Conservation (phyloP, 2,329 filamentous ascomycete species). For the Penicillium sp. region DNA sequence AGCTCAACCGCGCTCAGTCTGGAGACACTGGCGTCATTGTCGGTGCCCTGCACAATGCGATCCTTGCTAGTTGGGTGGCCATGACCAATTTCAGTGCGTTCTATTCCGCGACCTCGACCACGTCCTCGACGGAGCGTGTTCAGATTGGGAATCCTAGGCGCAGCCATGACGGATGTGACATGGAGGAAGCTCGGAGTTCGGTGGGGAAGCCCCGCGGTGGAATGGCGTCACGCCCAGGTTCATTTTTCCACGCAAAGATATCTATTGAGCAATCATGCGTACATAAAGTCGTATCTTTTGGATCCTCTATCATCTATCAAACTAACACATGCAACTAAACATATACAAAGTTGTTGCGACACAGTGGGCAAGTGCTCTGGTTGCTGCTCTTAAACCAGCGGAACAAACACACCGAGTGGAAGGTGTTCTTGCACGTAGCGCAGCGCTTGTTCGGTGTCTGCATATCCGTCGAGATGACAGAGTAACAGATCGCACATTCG, state of each 20-base stretch:
- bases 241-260: background rate
- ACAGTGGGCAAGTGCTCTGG: conserved; percentile 87
- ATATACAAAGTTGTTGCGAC: conserved; percentile 79
- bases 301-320: conserved; percentile 18
- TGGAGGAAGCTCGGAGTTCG: conserved; percentile 18
- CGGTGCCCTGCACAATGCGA: conserved; percentile 78
- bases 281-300: conserved; percentile 5
- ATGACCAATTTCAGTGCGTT: conserved; percentile 16
- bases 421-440: conserved; percentile 87
- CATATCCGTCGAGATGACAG: conserved; percentile 83
- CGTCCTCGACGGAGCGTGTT: conserved; percentile 56
- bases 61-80: conserved; percentile 56
- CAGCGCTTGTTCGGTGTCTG: conserved; percentile 90
- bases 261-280: background rate
- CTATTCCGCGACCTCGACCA: conserved; percentile 44
- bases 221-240: conserved; percentile 1
- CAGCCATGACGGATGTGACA: conserved; percentile 56
- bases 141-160: conserved; percentile 76
- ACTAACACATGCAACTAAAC: conserved; percentile 25
- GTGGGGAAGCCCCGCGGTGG: conserved; percentile 14
- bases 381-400: conserved; percentile 97
- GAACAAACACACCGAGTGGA: conserved; percentile 86
- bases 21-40: conserved; percentile 86
- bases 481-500: conserved; percentile 97
- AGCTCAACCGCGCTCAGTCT: conserved; percentile 82